Conservation (phyloP, 306 rosid species). For the Ochetophila trinervis region DNA sequence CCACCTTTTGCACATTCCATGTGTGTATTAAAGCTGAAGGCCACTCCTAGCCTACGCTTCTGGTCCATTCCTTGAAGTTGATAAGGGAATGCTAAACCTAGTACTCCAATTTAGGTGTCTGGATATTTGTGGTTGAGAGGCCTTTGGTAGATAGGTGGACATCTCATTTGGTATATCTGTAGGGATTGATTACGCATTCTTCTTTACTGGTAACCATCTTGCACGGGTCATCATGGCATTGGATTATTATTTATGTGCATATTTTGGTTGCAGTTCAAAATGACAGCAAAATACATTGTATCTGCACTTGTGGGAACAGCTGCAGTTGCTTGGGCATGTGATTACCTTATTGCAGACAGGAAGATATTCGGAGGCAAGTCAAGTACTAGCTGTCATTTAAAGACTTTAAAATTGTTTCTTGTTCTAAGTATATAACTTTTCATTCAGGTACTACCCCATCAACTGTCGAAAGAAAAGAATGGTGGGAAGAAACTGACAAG, state of each 20-base stretch:
- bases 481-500: slow-evolving; percentile 90
- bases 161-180: no score
- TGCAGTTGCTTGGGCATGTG: slow-evolving; percentile 54
- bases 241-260: background rate
- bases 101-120: no score
- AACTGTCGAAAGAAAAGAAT: slow-evolving; percentile 58
- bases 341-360: slow-evolving; percentile 46
- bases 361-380: slow-evolving; percentile 75
- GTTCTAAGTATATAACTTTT: background rate
- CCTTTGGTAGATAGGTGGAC: no score
- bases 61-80: no score
- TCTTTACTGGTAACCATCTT: no score
- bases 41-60: no score
- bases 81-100: no score
- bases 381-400: slow-evolving; percentile 1
- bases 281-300: slow-evolving; percentile 53
- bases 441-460: slow-evolving; percentile 61
- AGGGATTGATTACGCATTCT: no score
- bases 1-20: no score
- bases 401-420: background rate
- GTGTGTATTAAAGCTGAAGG: no score
- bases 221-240: background rate
- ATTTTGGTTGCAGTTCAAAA: slow-evolving; percentile 24
- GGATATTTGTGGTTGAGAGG: no score
- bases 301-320: slow-evolving; percentile 41